phyloP scores from a whole-genome alignment of 1,284 basidiomycete genomes.

The Ceratobasidium sp. region DNA sequence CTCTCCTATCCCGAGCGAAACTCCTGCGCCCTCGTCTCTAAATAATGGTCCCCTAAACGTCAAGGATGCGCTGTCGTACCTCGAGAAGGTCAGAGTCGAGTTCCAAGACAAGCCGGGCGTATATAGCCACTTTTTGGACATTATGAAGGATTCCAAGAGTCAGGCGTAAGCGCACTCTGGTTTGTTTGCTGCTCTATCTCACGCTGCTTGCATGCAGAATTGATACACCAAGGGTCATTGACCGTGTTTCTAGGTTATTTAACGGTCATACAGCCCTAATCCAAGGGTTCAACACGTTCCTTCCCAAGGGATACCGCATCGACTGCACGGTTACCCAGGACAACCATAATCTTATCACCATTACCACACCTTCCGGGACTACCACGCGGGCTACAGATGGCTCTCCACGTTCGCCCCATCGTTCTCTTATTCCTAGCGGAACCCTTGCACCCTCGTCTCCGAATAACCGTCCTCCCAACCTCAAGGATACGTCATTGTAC shows the following conservation, averaged over 20 bases:
- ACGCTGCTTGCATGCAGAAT: slow-evolving; percentile 69
- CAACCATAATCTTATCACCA: slow-evolving; percentile 88
- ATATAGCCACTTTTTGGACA: slow-evolving; percentile 97
- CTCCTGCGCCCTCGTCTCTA: slow-evolving; percentile 25
- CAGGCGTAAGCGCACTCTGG: slow-evolving; percentile 73
- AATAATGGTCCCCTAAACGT: slow-evolving; percentile 72
- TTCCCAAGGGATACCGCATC: slow-evolving; percentile 96
- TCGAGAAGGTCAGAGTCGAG: slow-evolving; percentile 96
- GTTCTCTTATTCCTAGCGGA: slow-evolving; percentile 35
- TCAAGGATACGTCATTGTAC: no score
- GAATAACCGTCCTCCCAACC: no score
- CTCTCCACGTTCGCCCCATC: slow-evolving; percentile 53
- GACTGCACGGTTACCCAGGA: slow-evolving; percentile 81
- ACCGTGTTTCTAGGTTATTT: slow-evolving; percentile 95
- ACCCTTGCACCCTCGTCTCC: slow-evolving; percentile 32
- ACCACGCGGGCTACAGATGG: slow-evolving; percentile 65
- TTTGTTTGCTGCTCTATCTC: slow-evolving; percentile 22
- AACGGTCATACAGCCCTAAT: slow-evolving; percentile 94
- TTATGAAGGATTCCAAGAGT: slow-evolving; percentile 99
- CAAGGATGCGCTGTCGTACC: slow-evolving; percentile 95
- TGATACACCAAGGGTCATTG: slow-evolving; percentile 98
- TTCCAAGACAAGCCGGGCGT: slow-evolving; percentile 94
- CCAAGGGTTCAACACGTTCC: slow-evolving; percentile 99
- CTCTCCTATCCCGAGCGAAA: slow-evolving; percentile 12
- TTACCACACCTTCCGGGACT: slow-evolving; percentile 92